Evolutionary conservation across 1,284 basidiomycete genomes (phyloP), one percentile per base, ranked within the genome.

Genomic region (Tetrapyrgos nigripes): DNA sequence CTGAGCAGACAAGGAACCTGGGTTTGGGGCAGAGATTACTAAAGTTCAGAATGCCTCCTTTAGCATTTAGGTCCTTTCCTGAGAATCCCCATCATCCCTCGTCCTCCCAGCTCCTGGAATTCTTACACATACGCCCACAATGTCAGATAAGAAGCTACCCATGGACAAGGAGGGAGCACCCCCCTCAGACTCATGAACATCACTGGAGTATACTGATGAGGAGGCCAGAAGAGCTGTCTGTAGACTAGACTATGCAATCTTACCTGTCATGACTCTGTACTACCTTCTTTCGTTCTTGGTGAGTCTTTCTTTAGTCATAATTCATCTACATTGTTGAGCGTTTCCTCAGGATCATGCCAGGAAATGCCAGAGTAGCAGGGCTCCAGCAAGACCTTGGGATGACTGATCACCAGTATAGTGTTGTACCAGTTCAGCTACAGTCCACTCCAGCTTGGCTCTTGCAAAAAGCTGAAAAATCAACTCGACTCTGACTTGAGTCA

Each of bases 281-380:
- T 82, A 82, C 58, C 69, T 81, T 3, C 68, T 82, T 19, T 79
- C 79, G 35, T 82, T 80, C 66, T 53, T 83, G 68, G 81, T 82
- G 48, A 43, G 77, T 71, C 28, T 54, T 37, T 33, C 8, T 33
- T 33, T 14, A 8, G 46, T 6, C 24, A 21, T 13, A 4, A 23
- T 13, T 26, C 5, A 23, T 48, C 3, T 23, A 23, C 27, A 8
- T 26, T 48, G 8, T 5, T 48, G 17, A 3, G 46, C 6, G 8
- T 11, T 27, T 4, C 17, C 8, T 3, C 48, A 8, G 14, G 21
- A n/a, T n/a, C n/a, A n/a, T 79, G 44, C 68, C 79, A 33, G 79
- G 81, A 3, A 87, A 87, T 64, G 86, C 86, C 13, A 73, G 81
- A 2, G 74, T 86, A 3, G 85, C 84, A 6, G 84, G 85, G 10